Evolutionary conservation across 768 basidiomycete genomes (phyloP), one percentile per base, ranked within the genome.

Genomic region (Tulasnella sp.): DNA sequence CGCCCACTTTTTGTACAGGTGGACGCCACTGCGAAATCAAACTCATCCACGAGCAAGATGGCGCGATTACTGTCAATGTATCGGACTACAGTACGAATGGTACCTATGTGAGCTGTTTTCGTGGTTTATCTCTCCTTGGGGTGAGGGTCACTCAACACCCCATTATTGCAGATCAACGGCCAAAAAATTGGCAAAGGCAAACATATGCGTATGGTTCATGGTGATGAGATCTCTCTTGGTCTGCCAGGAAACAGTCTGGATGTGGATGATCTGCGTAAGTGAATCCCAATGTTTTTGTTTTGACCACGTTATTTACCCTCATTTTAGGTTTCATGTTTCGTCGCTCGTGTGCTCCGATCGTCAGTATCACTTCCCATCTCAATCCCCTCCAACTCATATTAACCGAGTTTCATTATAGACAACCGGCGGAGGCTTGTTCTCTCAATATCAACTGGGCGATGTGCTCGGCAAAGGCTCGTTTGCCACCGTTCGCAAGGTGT

Each of bases 161-260:
- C 15, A 9, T 27, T 12, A 16, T 1, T 5, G 1, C 57, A 86
- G 84, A 77, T 86, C 59, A 85, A 83, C 58, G 76, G 76, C 27
- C 64, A 64, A 34, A 77, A 75, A 63, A 71, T 92, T 48, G 78
- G 75, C 32, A 77, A 72, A 58, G 70, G 69, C 34, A 64, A 69
- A 8, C 69, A 71, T 48, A 67, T 72, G 32, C 67, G 85, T 37
- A 66, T 92, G 43, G 72, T 71, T 10, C 78, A 86, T 54, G 90
- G 91, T 5, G 85, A 86, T 61, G 88, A 91, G 64, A 74, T 98
- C 58, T 80, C 84, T 6, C 83, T 98, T 57, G 92, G 92, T 10
- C 59, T 62, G 15, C 70, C 70, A 77, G 73, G 59, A 64, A 61
- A 41, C 66, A 67, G 44, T 72, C 58, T 27, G 68, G 35, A 63